Evolutionary conservation across 805 yeast species (phyloP), one percentile per base, ranked within the genome.

Genomic region (Cyberlindnera americana): DNA sequence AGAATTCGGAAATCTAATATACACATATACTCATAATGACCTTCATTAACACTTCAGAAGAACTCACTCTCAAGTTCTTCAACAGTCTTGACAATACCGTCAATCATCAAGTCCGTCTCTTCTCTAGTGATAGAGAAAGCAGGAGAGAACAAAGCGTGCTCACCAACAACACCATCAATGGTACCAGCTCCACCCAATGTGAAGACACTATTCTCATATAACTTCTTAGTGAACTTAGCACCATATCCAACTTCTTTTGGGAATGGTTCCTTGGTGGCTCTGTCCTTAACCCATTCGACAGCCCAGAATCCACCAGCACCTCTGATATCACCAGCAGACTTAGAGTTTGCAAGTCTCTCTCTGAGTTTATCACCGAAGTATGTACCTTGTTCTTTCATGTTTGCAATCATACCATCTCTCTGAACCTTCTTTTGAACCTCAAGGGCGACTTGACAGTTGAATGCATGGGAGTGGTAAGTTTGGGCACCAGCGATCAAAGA

Each of bases 241-340:
- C 50, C 61, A 29, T 64, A 52, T 3, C 56, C 59, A 12, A 61
- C 43, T 13, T 53, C 53, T 13, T 51, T 43, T 17, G 61, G 63
- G 49, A 73, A 72, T 31, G 70, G 65, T 47, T 72, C 74, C 48
- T 72, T 73, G 8, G 78, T 70, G 12, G 35, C 52, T 36, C 65
- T 66, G 52, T 73, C 61, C 50, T 73, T 66, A 41, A 74, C 77
- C 24, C 73, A 60, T 54, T 75, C 81, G 40, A 75, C 44, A 1
- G 74, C 67, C 73, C 79, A 72, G 61, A 76, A 76, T 9, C 75
- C 71, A 42, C 80, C 81, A 41, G 66, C 49, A 29, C 81, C 81
- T 61, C 80, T 66, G 21, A 74, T 67, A 40, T 73, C 73, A 44
- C 79, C 80, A 33, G 69, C 69, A 62, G 59, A 46, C 39, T 44